Evolutionary conservation across 2,329 filamentous ascomycete species (phyloP).

Genomic region (Phyllosticta paracitricarpa): DNA sequence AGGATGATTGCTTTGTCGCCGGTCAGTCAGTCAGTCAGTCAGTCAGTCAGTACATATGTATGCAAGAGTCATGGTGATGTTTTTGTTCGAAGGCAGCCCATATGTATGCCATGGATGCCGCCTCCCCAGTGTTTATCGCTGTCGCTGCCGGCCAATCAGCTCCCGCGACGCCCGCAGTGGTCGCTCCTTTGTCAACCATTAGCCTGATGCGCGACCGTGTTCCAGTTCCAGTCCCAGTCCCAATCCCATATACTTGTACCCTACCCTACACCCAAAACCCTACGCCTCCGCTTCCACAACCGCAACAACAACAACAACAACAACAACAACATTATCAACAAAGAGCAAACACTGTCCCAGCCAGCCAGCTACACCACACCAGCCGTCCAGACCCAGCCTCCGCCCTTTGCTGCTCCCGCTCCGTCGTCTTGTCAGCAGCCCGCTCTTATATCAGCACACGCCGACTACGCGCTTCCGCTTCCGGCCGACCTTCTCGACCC

Average conservation of each 20-base stretch:
- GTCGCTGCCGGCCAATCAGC: not conserved
- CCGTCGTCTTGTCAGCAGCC: not conserved
- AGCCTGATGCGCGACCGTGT: not conserved
- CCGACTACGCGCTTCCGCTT: conserved; percentile 8
- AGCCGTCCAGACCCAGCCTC: not conserved
- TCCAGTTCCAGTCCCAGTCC: not conserved
- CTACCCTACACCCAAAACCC: not conserved
- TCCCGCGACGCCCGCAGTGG: not conserved
- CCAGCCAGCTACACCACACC: not conserved
- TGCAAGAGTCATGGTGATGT: not conserved
- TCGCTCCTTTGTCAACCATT: not conserved
- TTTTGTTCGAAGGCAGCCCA: not conserved
- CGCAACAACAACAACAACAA: not conserved
- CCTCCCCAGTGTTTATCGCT: not conserved
- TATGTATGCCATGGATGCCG: not conserved
- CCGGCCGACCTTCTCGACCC: conserved; percentile 5
- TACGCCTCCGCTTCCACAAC: not conserved
- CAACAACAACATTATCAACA: not conserved
- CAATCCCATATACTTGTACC: too few species aligned
- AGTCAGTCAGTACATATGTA: not conserved
- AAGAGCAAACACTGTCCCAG: not conserved
- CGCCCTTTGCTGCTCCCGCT: not conserved
- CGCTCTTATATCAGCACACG: not conserved
- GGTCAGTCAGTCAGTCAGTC: too few species aligned
- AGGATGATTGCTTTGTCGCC: too few species aligned